phyloP scores from a whole-genome alignment of 1,284 basidiomycete genomes.

The Sanghuangporus sanghuang region DNA sequence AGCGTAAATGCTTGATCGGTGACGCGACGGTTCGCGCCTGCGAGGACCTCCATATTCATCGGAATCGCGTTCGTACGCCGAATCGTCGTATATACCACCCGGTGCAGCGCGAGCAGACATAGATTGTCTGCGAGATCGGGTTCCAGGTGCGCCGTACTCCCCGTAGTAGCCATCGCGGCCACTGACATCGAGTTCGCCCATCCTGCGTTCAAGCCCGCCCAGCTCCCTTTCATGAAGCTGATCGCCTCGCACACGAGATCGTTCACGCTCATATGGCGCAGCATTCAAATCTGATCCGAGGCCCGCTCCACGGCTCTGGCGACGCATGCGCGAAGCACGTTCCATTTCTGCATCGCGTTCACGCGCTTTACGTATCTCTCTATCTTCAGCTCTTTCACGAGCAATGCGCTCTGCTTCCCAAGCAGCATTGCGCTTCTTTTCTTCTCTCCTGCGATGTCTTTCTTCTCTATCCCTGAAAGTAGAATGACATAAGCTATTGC shows the following conservation, averaged over 20 bases:
- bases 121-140: slow-evolving; percentile 14
- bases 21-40: not conserved
- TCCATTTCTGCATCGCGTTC: slow-evolving; percentile 27
- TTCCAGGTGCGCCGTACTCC: slow-evolving; percentile 12
- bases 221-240: slow-evolving; percentile 2
- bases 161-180: slow-evolving; percentile 8
- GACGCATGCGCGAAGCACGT: slow-evolving; percentile 23
- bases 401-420: slow-evolving; percentile 37
- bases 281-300: slow-evolving; percentile 6
- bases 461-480: slow-evolving; percentile 22
- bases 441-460: slow-evolving; percentile 30
- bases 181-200: slow-evolving; percentile 17
- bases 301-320: slow-evolving; percentile 16
- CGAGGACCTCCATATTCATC: slow-evolving; percentile 15
- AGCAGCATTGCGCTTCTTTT: slow-evolving; percentile 45
- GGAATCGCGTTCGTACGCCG: slow-evolving; percentile 18
- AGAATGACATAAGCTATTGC: not conserved
- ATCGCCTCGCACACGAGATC: not conserved
- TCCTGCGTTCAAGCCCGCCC: slow-evolving; percentile 15
- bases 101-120: slow-evolving; percentile 6
- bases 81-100: slow-evolving; percentile 3
- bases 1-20: slow-evolving; percentile 2
- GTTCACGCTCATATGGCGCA: slow-evolving; percentile 11
- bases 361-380: slow-evolving; percentile 42
- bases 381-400: slow-evolving; percentile 41